Evolutionary conservation across 1,284 basidiomycete species (phyloP).

Genomic region (Fistulinella cinereoalba): DNA sequence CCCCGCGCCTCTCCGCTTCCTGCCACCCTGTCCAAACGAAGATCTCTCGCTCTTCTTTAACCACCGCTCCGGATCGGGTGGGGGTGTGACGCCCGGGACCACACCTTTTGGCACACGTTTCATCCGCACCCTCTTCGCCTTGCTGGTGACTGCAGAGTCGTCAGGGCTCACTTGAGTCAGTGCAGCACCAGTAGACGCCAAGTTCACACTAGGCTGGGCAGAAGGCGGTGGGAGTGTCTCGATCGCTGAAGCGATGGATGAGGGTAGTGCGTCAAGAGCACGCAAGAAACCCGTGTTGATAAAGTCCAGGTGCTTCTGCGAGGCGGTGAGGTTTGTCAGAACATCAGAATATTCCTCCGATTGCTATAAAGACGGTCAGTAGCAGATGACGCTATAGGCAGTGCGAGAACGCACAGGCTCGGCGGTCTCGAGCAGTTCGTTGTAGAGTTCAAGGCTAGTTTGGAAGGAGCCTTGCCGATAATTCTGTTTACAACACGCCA

Average conservation of each 20-base stretch:
- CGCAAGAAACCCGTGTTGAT: slow-evolving; percentile 66
- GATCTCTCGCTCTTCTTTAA: slow-evolving; percentile 76
- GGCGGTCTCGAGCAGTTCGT: slow-evolving; percentile 70
- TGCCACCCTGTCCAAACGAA: slow-evolving; percentile 43
- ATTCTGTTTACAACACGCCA: slow-evolving; percentile 41
- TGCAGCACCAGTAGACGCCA: slow-evolving; percentile 30
- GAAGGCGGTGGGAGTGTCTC: slow-evolving; percentile 61
- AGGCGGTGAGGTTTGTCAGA: slow-evolving; percentile 75
- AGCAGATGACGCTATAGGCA: slow-evolving; percentile 3
- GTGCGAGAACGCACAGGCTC: slow-evolving; percentile 54
- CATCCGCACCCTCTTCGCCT: slow-evolving; percentile 54
- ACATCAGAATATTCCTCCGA: slow-evolving; percentile 88
- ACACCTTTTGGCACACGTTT: slow-evolving; percentile 71
- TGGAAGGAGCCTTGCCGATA: slow-evolving; percentile 79
- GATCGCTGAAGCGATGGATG: slow-evolving; percentile 48
- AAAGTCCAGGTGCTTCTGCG: slow-evolving; percentile 79
- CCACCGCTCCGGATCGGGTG: slow-evolving; percentile 80
- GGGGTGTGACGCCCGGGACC: slow-evolving; percentile 68
- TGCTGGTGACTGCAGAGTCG: slow-evolving; percentile 24
- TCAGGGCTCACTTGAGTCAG: slow-evolving; percentile 26
- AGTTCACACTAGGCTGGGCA: slow-evolving; percentile 35
- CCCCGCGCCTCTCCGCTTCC: slow-evolving; percentile 45
- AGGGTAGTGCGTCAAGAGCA: slow-evolving; percentile 56
- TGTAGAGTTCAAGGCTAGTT: slow-evolving; percentile 71
- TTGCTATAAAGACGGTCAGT: slow-evolving; percentile 43